Conservation (phyloP, 2,329 filamentous ascomycete species). For the Thielaviopsis cerberus region DNA sequence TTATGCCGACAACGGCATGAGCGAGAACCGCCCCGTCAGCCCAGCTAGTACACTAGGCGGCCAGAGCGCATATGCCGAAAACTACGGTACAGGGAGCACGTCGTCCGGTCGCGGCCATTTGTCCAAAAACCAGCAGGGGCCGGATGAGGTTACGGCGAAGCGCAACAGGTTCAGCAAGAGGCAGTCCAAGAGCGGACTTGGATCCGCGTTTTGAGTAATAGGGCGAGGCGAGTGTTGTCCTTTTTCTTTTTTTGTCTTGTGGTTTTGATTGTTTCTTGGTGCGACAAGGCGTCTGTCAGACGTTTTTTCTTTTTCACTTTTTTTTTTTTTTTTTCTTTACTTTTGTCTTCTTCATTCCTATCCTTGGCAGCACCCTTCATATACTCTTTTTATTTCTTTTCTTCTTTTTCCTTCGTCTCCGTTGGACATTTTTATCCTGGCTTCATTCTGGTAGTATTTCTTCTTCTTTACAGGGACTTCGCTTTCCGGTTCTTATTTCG, state of each 20-base stretch:
- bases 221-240: not conserved
- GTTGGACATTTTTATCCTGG: constrained; percentile 6
- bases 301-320: constrained; percentile 7
- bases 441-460: not conserved
- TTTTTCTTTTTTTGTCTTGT: constrained; percentile 2
- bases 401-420: not conserved
- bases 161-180: constrained; percentile 69
- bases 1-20: constrained; percentile 51
- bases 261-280: constrained; percentile 1
- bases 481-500: not conserved
- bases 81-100: constrained; percentile 14
- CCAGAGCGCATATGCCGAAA: constrained; percentile 32
- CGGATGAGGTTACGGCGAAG: constrained; percentile 34
- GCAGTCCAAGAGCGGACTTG: constrained; percentile 85
- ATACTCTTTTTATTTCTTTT: constrained; percentile 6
- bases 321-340: constrained; percentile 13
- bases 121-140: constrained; percentile 38
- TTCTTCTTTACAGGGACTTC: constrained; percentile 1
- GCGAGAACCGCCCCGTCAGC: constrained; percentile 53
- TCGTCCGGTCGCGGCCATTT: constrained; percentile 34
- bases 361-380: not conserved
- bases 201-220: constrained; percentile 53
- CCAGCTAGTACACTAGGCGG: constrained; percentile 55
- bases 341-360: not conserved
- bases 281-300: not conserved